Conservation (phyloP, 106 monocot genomes). For the Allium cepa region DNA sequence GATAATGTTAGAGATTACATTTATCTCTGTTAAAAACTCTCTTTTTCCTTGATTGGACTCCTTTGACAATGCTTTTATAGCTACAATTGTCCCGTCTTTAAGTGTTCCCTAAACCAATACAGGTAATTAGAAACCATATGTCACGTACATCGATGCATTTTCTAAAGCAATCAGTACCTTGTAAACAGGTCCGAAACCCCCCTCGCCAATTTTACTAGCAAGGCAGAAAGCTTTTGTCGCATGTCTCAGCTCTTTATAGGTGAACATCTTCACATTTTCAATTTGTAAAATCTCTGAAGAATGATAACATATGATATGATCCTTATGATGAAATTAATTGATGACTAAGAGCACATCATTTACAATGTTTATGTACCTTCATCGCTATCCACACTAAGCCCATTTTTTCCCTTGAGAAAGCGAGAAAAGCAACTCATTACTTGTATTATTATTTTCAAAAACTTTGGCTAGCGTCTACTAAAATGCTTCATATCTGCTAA, state of each 20-base stretch:
- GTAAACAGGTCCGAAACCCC: constrained; percentile 70
- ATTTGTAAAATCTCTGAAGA: constrained; percentile 15
- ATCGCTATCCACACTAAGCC: constrained; percentile 2
- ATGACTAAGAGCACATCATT: neutral
- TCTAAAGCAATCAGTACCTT: constrained; percentile 18
- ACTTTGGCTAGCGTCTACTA: too few relatives aligned
- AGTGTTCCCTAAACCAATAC: constrained; percentile 40
- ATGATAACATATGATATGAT: too few relatives aligned
- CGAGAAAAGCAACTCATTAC: constrained; percentile 13
- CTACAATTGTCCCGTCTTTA: constrained; percentile 55
- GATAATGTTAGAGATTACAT: constrained; percentile 38
- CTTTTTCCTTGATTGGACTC: constrained; percentile 56
- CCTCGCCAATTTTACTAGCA: constrained; percentile 58
- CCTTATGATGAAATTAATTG: too few relatives aligned
- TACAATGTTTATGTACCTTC: constrained; percentile 11
- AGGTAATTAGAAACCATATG: neutral
- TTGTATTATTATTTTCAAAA: neutral
- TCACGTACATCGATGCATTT: neutral
- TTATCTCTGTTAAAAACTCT: constrained; percentile 69
- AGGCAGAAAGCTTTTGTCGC: constrained; percentile 47
- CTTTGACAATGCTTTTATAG: constrained; percentile 59
- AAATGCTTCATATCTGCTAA: too few relatives aligned
- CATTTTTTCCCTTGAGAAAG: constrained; percentile 12
- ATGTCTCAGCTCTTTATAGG: constrained; percentile 48
- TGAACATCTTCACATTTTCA: constrained; percentile 30